Base-by-base conservation (phyloP, 2,329 filamentous ascomycete species). In the Cordyceps fumosorosea region DNA sequence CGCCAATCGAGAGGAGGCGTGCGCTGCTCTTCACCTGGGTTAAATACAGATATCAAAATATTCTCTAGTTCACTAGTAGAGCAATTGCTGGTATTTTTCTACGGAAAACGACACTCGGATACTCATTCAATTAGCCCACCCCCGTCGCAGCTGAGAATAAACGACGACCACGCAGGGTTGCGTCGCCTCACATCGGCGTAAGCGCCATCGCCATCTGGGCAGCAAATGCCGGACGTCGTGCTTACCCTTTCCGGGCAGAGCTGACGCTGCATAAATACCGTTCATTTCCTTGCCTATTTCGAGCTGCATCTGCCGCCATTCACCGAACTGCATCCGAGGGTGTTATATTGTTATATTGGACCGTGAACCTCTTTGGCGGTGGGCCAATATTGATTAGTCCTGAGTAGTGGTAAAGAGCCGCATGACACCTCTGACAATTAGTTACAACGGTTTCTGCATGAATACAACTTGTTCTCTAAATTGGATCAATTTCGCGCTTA, bases 191-290 rank as follows among this genome's bases (percentile, higher is more conserved):
- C 18, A 5, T 32, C 16, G 18, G 20, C 18, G 52, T 62, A 51
- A 62, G 52, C 59, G 52, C 59, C 59, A 56, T 50, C 20, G 50
- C 52, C 44, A 44, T 34, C 59, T 55, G 22, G 40, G 59, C 47
- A 62, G 52, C 16, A 56, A 42, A 51, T 29, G 45, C 59, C 52
- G 52, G 52, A 16, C 59, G 24, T 37, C n/a, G 44, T 56, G 59
- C 59, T 56, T 62, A 56, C 59, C n/a, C 6, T 37, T 50, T 56
- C 18, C 6, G 52, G 52, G 18, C 7, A 51, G 44, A 34, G 59
- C 18, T 51, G 50, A 48, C 48, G 2, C 18, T 10, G 47, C n/a
- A 52, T 37, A 29, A 32, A 34, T 37, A 3, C 3, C 16, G 4
- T 24, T 3, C 12, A 16, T 32, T 3, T 1, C 5, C 5, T 51